Evolutionary conservation across 495 filamentous ascomycete genomes (phyloP), one percentile per base, ranked within the genome.

Genomic region (Podospora tetraspora): DNA sequence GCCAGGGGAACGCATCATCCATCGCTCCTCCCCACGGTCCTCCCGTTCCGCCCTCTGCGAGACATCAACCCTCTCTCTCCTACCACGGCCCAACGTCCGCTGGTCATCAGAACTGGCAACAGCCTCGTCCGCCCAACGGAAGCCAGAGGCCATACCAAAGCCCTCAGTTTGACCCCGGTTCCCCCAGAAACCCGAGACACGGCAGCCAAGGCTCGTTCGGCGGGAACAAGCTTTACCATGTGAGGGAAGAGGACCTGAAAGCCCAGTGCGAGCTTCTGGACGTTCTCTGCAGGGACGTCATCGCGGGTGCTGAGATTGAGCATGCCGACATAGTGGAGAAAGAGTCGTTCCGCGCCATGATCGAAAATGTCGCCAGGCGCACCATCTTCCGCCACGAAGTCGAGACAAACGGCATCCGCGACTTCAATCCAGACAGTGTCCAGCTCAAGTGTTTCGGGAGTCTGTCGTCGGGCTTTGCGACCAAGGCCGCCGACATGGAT

Each of bases 401-500:
- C 7, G 75, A 79, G 24, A 32, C 72, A 7, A 76, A 79, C n/a
- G 69, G 74, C 24, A 32, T 69, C 4, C 29, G 32, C 0, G 62
- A 66, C 25, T 87, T 90, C 68, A 78, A 83, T 62, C 67, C 84
- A 10, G 68, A 74, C 12, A 79, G 79, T 52, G 85, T 93, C 3
- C 79, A 85, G 37, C 78, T 94, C 7, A 84, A 84, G 67, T 88
- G 86, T 68, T 92, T 91, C 70, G 91, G 91, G 3, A 93, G 91
- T 70, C 81, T 93, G 57, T 82, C 81, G 11, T 91, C 90, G 11
- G 91, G 90, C 0, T 92, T 92, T 74, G 91, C 90, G 7, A 89
- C 87, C 8, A 87, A 86, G 74, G 84, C 83, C 11, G 90, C 91
- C 1, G 91, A 93, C 72, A 89, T 94, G 86, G 91, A 93, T 75